phyloP scores from a whole-genome alignment of 352 stramenopile species.

The Pythium phragmitis region DNA sequence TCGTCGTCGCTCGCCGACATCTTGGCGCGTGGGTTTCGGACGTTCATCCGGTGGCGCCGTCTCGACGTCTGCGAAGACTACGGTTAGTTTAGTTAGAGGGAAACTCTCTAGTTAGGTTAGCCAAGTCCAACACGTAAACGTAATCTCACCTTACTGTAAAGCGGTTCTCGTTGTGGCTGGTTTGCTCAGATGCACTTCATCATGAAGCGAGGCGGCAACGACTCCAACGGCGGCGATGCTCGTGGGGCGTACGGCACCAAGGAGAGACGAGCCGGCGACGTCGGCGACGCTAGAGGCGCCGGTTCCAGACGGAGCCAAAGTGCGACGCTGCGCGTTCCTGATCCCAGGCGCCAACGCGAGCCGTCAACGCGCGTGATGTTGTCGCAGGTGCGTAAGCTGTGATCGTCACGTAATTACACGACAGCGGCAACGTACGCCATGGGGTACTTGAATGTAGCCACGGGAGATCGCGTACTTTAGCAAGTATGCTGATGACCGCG shows the following conservation, averaged over 20 bases:
- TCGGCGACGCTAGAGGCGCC: neutral
- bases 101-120: no score
- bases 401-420: neutral
- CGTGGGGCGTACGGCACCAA: constrained; percentile 1
- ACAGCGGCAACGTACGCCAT: neutral
- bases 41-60: no score
- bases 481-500: constrained; percentile 38
- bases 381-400: constrained; percentile 19
- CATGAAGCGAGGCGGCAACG: neutral
- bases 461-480: constrained; percentile 68
- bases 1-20: no score
- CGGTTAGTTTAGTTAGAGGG: no score
- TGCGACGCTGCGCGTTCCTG: constrained; percentile 15
- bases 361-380: constrained; percentile 17
- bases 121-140: no score
- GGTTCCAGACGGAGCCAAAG: neutral
- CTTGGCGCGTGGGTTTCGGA: no score
- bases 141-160: no score
- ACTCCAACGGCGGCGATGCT: neutral
- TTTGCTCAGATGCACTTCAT: no score
- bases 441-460: constrained; percentile 31
- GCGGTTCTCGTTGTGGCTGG: no score
- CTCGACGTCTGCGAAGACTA: no score
- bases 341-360: constrained; percentile 15
- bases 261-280: constrained; percentile 6